Evolutionary conservation across 129 eudicot genomes (phyloP).

Genomic region (Helichrysum umbraculigerum): DNA sequence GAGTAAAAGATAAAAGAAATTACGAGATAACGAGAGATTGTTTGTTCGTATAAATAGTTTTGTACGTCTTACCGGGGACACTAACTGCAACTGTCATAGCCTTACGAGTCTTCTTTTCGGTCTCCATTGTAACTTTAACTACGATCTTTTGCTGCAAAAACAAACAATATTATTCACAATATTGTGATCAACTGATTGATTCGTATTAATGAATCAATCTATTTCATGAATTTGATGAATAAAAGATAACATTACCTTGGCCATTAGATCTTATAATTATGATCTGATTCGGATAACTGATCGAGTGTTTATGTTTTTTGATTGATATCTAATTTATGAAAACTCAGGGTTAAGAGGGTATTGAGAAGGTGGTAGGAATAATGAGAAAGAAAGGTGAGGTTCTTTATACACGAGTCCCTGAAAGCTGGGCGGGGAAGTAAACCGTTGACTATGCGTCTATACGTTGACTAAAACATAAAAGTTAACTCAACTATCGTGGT

Average conservation of each 20-base stretch:
- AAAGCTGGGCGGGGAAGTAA: neutral
- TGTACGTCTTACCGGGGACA: constrained; percentile 16
- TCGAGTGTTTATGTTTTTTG: neutral
- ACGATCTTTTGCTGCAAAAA: constrained; percentile 40
- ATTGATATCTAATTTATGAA: too few relatives aligned
- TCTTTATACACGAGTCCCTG: neutral
- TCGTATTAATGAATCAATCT: neutral
- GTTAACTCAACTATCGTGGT: too few relatives aligned
- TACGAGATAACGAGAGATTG: neutral
- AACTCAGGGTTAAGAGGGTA: neutral
- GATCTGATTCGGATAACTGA: too few relatives aligned
- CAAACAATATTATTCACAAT: neutral
- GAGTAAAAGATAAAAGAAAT: too few relatives aligned
- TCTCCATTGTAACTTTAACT: constrained; percentile 25
- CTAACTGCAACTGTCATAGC: constrained; percentile 34
- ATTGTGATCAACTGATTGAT: neutral
- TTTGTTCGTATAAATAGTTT: too few relatives aligned
- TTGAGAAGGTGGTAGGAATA: neutral
- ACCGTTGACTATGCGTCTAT: neutral
- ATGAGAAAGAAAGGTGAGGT: neutral
- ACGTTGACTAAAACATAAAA: neutral
- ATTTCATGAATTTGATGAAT: neutral
- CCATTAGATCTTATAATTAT: neutral
- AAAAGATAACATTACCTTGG: neutral
- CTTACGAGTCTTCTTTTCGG: constrained; percentile 24